Base-by-base conservation (phyloP, 2,329 filamentous ascomycete species). In the Aureobasidium sp. region DNA sequence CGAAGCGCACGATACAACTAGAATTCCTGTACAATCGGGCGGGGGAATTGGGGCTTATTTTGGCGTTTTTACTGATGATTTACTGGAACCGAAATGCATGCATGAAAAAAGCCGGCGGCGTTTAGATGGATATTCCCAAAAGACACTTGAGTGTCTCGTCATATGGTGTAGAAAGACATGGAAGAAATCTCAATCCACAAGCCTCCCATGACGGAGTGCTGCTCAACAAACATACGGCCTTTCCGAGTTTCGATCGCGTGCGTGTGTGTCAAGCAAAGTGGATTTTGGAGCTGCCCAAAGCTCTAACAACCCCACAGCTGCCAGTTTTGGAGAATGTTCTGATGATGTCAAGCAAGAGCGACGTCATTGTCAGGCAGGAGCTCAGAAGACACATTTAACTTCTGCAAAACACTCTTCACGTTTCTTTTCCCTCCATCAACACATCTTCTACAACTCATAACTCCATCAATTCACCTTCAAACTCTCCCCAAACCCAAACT, bases 61-160 rank as follows among this genome's bases (percentile, higher is more conserved):
- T 50, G 58, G 58, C 58, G 58, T 51, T 61, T 42, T 48, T 61
- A 44, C 42, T 60, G 57, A 61, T 59, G 55, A 59, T 47, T 59
- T 46, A 34, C 53, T 46, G 53, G 53, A 57, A 57, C 41, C 39
- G 55, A 59, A 44, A 59, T 44, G 59, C 34, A 61, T 52, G 48
- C 59, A 61, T 61, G 59, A 60, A 23, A 57, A 23, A 57, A 51
- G 48, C 46, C 37, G 48, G 57, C 46, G 57, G 57, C 57, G 57
- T 60, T 60, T 46, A 44, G 46, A 50, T 50, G 46, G 44, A 50
- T 50, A 41, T 47, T 37, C 44, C 36, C 44, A 29, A 48, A 44
- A 34, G 57, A 51, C 36, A 60, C 57, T 27, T 6, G 23, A 20
- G 46, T 50, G 46, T 50, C 36, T 60, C 46, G 44, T 60, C 46